These are phyloP conservation scores for Eustoma russellianum DNA, from an alignment of 257 asterid species.

Conservation along the genomic window DNA sequence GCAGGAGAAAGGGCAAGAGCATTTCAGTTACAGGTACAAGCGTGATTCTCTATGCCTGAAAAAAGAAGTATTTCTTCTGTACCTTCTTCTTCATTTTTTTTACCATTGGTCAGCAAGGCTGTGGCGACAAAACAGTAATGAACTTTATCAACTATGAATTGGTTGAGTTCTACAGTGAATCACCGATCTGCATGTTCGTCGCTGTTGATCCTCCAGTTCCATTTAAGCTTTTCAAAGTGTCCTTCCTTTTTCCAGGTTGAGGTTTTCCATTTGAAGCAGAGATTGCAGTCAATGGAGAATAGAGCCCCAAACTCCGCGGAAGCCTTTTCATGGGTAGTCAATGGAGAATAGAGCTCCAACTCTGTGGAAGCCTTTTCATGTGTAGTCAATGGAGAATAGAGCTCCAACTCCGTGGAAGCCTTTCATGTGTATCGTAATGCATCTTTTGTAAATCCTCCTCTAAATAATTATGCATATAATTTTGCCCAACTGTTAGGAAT, in stretches of 20 bases:
- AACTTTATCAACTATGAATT: not conserved
- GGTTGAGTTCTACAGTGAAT: not conserved
- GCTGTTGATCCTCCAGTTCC: no score
- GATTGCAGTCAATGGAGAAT: conserved; percentile 77
- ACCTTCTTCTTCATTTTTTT: not conserved
- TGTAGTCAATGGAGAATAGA: conserved; percentile 78
- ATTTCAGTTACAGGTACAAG: conserved; percentile 87
- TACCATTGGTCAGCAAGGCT: no score
- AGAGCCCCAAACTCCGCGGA: conserved; percentile 88
- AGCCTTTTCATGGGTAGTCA: conserved; percentile 72
- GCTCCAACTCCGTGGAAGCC: conserved; percentile 94
- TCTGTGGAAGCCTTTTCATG: conserved; percentile 82
- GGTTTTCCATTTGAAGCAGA: conserved; percentile 87
- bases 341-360: conserved; percentile 84
- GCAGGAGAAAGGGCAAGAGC: conserved; percentile 93
- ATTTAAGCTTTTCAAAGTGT: no score
- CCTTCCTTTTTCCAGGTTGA: conserved; percentile 47
- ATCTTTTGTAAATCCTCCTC: not conserved
- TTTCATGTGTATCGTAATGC: conserved; percentile 40
- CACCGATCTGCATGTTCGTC: no score
- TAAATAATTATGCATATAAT: conserved; percentile 2
- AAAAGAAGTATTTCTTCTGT: no score
- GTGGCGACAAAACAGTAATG: no score
- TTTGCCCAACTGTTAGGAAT: not conserved
- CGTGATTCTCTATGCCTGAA: no score